Evolutionary conservation across 441 rosid species (phyloP), one percentile per base, ranked within the genome.

Genomic region (Populus hybrid): DNA sequence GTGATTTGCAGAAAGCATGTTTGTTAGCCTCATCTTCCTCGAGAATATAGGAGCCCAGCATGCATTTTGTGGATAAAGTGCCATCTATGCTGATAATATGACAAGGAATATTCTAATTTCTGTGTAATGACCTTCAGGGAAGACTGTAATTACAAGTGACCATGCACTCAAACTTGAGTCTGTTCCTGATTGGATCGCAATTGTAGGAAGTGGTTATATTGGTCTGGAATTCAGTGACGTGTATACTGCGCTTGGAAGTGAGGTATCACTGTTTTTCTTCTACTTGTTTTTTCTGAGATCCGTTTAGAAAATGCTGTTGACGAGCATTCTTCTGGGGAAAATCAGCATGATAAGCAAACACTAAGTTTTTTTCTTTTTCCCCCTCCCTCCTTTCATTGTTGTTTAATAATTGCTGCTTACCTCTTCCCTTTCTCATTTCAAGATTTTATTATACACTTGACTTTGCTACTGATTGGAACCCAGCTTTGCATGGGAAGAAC

Each of bases 171-270:
- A 95, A 70, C 84, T 95, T 87, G 99, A 95, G 89, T 81, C 75
- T 78, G 97, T 95, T 67, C 99, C 99, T 73, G 97, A 94, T 64
- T 95, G 99, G 99, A 91, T 95, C 81, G 97, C 97, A 8, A 95
- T 95, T 63, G 93, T 95, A 20, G 99, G 99, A 81, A 95, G 98
- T 87, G 99, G 99, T 79, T 95, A 95, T 80, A 95, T 95, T 81
- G 99, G 99, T 82, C 97, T 95, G 26, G 98, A 93, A 89, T 95
- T 95, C 82, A 93, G 99, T 83, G 99, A 95, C 84, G 99, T 95
- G 42, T 95, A 94, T 84, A 95, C 99, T 74, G 99, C 99, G 73
- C 95, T 94, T 81, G 98, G 99, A 66, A 94, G 99, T 84, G 99
- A 95, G 98, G 99, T 94, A 86, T 68, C 63, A 18, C 63, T 8